These are phyloP conservation scores for Trichoderma sp. DNA, from an alignment of 2,329 filamentous ascomycete genomes.

Conservation along the genomic window DNA sequence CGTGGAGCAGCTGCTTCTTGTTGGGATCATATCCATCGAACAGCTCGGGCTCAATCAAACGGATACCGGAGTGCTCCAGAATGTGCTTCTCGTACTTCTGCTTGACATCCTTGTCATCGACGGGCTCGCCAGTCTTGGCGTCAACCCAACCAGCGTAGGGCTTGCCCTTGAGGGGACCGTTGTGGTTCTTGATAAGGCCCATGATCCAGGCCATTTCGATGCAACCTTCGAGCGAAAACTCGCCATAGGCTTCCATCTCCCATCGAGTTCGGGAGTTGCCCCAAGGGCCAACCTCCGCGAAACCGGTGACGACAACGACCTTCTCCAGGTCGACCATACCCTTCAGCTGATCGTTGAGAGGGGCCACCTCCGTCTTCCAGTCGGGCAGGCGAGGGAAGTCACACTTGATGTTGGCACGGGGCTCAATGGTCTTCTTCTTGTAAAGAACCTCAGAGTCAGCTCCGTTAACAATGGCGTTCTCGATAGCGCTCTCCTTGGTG, in stretches of 20 bases:
- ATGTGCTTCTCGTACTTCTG: slow-evolving; percentile 96
- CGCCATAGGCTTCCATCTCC: slow-evolving; percentile 98
- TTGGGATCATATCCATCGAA: slow-evolving; percentile 97
- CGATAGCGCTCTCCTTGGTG: slow-evolving; percentile 90
- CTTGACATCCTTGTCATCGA: slow-evolving; percentile 98
- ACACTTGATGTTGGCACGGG: slow-evolving; percentile 96
- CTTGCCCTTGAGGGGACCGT: slow-evolving; percentile 92
- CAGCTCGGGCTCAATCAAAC: slow-evolving; percentile 93
- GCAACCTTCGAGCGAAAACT: slow-evolving; percentile 96
- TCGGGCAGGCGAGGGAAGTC: slow-evolving; percentile 88
- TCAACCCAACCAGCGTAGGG: slow-evolving; percentile 97
- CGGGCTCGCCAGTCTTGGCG: slow-evolving; percentile 86
- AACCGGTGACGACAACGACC: slow-evolving; percentile 95
- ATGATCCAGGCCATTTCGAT: slow-evolving; percentile 99
- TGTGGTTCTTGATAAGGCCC: slow-evolving; percentile 98
- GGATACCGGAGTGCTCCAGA: slow-evolving; percentile 93
- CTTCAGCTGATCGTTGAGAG: slow-evolving; percentile 82
- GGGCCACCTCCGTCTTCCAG: slow-evolving; percentile 87
- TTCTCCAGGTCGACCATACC: slow-evolving; percentile 99
- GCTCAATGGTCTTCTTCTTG: slow-evolving; percentile 90
- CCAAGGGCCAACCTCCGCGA: slow-evolving; percentile 95
- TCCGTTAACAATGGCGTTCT: slow-evolving; percentile 96
- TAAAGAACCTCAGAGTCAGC: slow-evolving; percentile 88
- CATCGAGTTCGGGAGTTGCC: slow-evolving; percentile 96
- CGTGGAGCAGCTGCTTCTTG: slow-evolving; percentile 97